Evolutionary conservation across 352 stramenopile genomes (phyloP), one percentile per base, ranked within the genome.

Genomic region (Phytophthora sansomeana): DNA sequence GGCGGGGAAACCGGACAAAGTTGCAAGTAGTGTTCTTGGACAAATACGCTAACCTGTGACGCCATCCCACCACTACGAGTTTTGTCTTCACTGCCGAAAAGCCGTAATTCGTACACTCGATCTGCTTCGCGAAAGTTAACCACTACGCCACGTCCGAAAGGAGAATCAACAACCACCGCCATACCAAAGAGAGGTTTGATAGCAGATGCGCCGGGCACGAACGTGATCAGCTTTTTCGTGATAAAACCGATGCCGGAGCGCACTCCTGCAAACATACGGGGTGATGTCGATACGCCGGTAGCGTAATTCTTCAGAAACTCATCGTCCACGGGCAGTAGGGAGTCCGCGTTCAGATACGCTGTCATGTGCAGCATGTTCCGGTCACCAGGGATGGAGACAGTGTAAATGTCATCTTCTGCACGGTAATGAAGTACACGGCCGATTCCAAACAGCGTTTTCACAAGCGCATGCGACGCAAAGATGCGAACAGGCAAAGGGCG

Each of bases 391-490:
- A 92, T 85, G 5, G 72, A 56, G 26, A 93, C 79, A 24, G 80
- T 78, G 53, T 93, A 93, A 14, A 90, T 86, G 51, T 86, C 82
- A 61, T 93, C 83, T 36, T 92, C 78, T 3, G 50, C 38, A n/a
- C 85, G 81, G 56, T 89, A 96, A 26, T 63, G 63, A 19, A 91
- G 44, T 11, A 94, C 76, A 21, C 77, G 72, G 9, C 85, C 85
- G 8, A 89, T 87, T 39, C 87, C 87, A 64, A 94, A 96, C 29
- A 88, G 67, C n/a, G 87, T 94, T 51, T 89, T 81, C 19, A 94
- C 80, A 14, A 81, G n/a, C 5, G 79, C 84, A 11, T 91, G 72
- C 11, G 81, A 58, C 9, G 77, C 46, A 43, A 85, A 89, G 19
- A 90, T 53, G 4, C 69, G 72, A 5, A 60, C 59, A 28, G 82